Conservation (phyloP, 202 grass and related monocot genomes). For the Dendrocalamus latiflorus region DNA sequence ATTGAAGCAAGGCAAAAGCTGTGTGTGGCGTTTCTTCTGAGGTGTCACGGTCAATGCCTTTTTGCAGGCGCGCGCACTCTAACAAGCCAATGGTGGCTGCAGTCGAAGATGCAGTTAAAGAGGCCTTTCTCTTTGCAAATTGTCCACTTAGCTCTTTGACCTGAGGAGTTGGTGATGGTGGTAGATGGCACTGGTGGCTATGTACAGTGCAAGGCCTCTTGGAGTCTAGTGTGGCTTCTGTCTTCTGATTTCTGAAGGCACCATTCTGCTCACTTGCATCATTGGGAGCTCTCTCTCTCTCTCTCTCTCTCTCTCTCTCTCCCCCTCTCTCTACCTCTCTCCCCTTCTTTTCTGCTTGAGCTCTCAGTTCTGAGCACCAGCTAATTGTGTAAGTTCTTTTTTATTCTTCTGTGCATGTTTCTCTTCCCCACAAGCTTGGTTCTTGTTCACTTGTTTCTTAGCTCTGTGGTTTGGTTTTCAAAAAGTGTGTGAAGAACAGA, state of each 20-base stretch:
- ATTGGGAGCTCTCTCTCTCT: slow-evolving; percentile 11
- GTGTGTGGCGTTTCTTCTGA: too few relatives aligned
- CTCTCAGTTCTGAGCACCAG: slow-evolving; percentile 8
- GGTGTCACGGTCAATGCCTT: slow-evolving; percentile 21
- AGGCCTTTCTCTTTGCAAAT: slow-evolving; percentile 27
- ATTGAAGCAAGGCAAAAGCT: too few relatives aligned
- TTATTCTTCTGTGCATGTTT: neutral
- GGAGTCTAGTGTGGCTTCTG: slow-evolving; percentile 33
- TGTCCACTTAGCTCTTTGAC: slow-evolving; percentile 35
- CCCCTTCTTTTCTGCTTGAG: neutral
- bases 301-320: fast-evolving
- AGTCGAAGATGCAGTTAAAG: slow-evolving; percentile 4
- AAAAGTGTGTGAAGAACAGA: slow-evolving; percentile 24
- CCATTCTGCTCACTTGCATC: slow-evolving; percentile 42
- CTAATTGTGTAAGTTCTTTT: slow-evolving; percentile 37
- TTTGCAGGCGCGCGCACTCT: neutral
- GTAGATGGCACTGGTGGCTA: slow-evolving; percentile 33
- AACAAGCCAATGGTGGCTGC: neutral
- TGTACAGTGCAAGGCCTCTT: slow-evolving; percentile 42
- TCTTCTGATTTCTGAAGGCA: slow-evolving; percentile 30
- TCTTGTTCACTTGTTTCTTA: slow-evolving; percentile 11
- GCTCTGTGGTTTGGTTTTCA: neutral
- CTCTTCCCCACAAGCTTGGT: neutral
- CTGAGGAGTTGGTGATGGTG: slow-evolving; percentile 21
- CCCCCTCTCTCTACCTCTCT: too few relatives aligned